Percentiles rank a stretch among this genome's conserved stretches.
Conservation (phyloP, 106 monocot genomes). For the Chionographis japonica region DNA sequence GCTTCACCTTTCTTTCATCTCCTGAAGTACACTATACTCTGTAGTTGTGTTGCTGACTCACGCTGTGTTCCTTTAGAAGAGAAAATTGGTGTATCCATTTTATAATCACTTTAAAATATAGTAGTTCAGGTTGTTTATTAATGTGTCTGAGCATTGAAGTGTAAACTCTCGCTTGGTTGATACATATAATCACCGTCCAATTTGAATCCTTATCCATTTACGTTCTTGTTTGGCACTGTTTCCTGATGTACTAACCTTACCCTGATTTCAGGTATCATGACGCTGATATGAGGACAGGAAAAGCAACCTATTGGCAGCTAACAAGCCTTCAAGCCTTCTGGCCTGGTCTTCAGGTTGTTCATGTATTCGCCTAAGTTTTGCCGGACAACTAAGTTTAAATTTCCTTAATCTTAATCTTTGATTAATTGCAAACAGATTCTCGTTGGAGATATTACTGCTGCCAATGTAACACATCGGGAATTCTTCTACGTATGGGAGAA, state of each 20-base stretch:
- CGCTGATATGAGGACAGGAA: constrained; percentile 89
- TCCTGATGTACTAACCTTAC: neutral
- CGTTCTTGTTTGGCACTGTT: neutral
- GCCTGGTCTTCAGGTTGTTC: constrained; percentile 88
- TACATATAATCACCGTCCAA: too few species aligned
- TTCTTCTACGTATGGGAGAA: constrained; percentile 83
- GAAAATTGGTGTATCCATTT: too few species aligned
- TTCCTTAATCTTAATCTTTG: neutral
- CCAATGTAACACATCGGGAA: constrained; percentile 89
- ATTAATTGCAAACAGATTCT: constrained; percentile 49
- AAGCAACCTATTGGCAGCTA: constrained; percentile 92
- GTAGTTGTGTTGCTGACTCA: too few species aligned
- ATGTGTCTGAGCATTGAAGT: too few species aligned
- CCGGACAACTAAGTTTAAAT: neutral
- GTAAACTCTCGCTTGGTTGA: too few species aligned
- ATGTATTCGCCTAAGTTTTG: constrained; percentile 6
- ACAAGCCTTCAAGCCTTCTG: constrained; percentile 98
- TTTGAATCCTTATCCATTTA: too few species aligned
- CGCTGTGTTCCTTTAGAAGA: too few species aligned
- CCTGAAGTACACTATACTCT: too few species aligned
- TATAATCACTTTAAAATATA: too few species aligned
- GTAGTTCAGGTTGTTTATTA: too few species aligned
- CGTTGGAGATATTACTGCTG: constrained; percentile 77
- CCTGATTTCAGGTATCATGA: constrained; percentile 71
- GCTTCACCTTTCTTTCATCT: too few species aligned